Conservation (phyloP, 106 monocot genomes). For the Dendrobium chrysotoxum region DNA sequence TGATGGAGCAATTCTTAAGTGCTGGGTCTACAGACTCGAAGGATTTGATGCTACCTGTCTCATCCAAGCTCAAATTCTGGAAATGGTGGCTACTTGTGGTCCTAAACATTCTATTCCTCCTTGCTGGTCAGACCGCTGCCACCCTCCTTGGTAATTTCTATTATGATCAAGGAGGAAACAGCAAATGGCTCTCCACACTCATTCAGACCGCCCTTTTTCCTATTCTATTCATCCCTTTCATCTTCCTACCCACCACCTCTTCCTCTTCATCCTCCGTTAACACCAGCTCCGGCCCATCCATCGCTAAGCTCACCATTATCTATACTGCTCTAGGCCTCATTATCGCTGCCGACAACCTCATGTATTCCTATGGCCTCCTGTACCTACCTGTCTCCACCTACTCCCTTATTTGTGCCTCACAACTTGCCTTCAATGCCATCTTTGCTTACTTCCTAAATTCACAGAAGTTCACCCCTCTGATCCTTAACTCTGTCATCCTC, state of each 20-base stretch:
- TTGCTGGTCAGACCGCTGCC: slow-evolving; percentile 35
- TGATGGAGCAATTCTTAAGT: neutral
- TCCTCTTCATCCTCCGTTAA: slow-evolving; percentile 11
- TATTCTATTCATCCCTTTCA: slow-evolving; percentile 22
- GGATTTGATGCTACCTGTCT: neutral
- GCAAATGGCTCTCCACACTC: slow-evolving; percentile 40
- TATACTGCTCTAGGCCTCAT: slow-evolving; percentile 38
- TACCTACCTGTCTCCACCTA: slow-evolving; percentile 60
- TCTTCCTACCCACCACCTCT: neutral
- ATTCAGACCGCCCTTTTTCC: slow-evolving; percentile 31
- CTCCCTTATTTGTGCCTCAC: slow-evolving; percentile 44
- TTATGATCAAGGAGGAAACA: slow-evolving; percentile 39
- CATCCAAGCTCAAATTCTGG: slow-evolving; percentile 6
- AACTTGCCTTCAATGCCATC: slow-evolving; percentile 47
- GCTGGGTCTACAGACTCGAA: neutral
- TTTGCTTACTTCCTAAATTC: slow-evolving; percentile 45
- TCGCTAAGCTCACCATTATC: slow-evolving; percentile 7
- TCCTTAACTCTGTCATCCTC: slow-evolving; percentile 50
- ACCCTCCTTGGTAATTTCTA: slow-evolving; percentile 42
- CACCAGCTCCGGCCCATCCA: slow-evolving; percentile 4
- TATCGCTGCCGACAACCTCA: slow-evolving; percentile 28
- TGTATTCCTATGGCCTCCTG: slow-evolving; percentile 58
- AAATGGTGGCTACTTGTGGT: slow-evolving; percentile 33
- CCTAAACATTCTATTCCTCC: slow-evolving; percentile 27
- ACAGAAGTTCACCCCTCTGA: slow-evolving; percentile 38